Evolutionary conservation across 148 eudicot species (phyloP).

Genomic region (Silene conica): DNA sequence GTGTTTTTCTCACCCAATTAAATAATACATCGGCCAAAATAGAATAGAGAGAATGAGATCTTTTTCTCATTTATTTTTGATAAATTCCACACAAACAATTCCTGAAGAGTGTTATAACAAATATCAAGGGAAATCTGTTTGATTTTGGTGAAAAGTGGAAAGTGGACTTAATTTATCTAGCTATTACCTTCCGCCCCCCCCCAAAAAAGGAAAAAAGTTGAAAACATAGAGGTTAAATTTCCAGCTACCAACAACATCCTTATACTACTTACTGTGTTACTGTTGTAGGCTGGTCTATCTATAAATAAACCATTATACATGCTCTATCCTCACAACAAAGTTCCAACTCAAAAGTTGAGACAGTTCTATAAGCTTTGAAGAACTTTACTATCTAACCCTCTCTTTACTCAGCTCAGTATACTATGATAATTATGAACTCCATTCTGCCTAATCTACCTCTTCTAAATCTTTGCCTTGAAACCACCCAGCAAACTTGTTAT

Average conservation of each 20-base stretch:
- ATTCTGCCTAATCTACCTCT: slow-evolving; percentile 27
- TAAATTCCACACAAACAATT: background rate
- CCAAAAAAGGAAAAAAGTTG: background rate
- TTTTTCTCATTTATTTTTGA: no score
- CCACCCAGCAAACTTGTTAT: slow-evolving; percentile 30
- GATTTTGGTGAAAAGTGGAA: slow-evolving; percentile 2
- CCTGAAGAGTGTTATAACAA: background rate
- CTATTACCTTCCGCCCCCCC: background rate
- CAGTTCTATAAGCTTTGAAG: slow-evolving; percentile 13
- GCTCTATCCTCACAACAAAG: slow-evolving; percentile 26
- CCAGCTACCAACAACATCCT: slow-evolving; percentile 24
- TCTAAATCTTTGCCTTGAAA: slow-evolving; percentile 25
- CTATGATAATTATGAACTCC: slow-evolving; percentile 26
- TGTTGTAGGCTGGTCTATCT: slow-evolving; percentile 16
- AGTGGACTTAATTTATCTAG: background rate
- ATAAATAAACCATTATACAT: slow-evolving; percentile 36
- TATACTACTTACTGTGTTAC: slow-evolving; percentile 13
- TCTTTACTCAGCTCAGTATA: background rate
- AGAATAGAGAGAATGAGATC: background rate
- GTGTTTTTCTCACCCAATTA: no score
- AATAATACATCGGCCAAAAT: no score
- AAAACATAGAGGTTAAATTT: slow-evolving; percentile 1
- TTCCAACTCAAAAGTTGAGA: background rate
- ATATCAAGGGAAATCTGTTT: no score
- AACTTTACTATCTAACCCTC: background rate